These are phyloP conservation scores for Sistotremastrum niveocremeum DNA, from an alignment of 768 basidiomycete species.

Conservation along the genomic window DNA sequence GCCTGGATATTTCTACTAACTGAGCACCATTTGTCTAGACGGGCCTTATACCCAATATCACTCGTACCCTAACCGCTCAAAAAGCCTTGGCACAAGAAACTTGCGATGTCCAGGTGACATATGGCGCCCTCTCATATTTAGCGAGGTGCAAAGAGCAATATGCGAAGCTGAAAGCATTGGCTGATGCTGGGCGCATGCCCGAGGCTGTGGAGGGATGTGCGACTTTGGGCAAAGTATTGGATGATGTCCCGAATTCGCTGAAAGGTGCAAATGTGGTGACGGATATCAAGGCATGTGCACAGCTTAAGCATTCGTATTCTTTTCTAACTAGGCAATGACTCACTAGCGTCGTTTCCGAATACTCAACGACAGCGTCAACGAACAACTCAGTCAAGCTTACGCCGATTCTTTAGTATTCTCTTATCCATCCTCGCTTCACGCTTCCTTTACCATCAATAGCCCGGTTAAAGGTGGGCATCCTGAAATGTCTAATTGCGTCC, in stretches of 20 bases:
- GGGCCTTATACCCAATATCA: slow-evolving; percentile 50
- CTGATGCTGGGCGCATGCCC: slow-evolving; percentile 45
- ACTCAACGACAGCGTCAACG: slow-evolving; percentile 46
- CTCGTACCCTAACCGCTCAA: slow-evolving; percentile 45
- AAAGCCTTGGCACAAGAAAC: slow-evolving; percentile 49
- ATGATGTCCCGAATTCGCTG: slow-evolving; percentile 36
- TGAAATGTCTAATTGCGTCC: slow-evolving; percentile 5
- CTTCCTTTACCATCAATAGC: slow-evolving; percentile 35
- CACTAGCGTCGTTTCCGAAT: slow-evolving; percentile 42
- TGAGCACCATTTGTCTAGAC: slow-evolving; percentile 27
- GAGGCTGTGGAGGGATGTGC: slow-evolving; percentile 40
- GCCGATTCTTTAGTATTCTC: slow-evolving; percentile 41
- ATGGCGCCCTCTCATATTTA: slow-evolving; percentile 42
- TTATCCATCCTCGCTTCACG: slow-evolving; percentile 1
- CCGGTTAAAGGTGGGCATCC: slow-evolving; percentile 35
- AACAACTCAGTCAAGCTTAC: slow-evolving; percentile 60
- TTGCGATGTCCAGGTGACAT: slow-evolving; percentile 36
- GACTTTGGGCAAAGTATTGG: slow-evolving; percentile 31
- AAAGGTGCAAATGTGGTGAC: slow-evolving; percentile 34
- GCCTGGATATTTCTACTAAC: slow-evolving; percentile 6
- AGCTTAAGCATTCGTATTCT: background rate
- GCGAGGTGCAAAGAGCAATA: slow-evolving; percentile 36
- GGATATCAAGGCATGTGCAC: slow-evolving; percentile 42
- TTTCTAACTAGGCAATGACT: slow-evolving; percentile 1
- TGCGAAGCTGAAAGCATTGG: slow-evolving; percentile 28